Base-by-base conservation (phyloP, 2,329 filamentous ascomycete genomes). In the Ascochyta pisi region DNA sequence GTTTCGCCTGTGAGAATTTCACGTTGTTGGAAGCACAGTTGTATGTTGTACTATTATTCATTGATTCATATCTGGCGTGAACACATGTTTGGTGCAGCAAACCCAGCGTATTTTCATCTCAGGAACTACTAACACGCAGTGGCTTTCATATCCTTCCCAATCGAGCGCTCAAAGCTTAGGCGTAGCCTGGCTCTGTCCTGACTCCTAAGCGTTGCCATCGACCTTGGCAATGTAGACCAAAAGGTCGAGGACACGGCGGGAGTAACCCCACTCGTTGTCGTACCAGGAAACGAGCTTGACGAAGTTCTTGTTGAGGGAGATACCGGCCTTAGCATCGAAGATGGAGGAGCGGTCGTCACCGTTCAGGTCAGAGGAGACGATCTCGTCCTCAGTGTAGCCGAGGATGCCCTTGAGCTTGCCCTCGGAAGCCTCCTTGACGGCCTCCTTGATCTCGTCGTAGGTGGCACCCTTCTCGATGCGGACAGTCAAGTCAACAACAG, bases 181-280 rank as follows among this genome's bases (percentile, higher is more conserved):
- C 61, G 57, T 66, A 47, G 63, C 65, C 65, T 66, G 67, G 67
- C 66, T 74, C 72, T 60, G 69, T 74, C 69, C 71, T 73, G 66
- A 74, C 69, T 75, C 67, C 70, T 76, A 78, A 64, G 75, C 75
- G 62, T 76, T 76, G 57, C 75, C 74, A 59, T 78, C 76, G 56
- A 76, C 69, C 73, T 77, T 77, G 70, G 76, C 76, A 65, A 78
- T 77, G 73, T 77, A 77, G 62, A 73, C 74, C 54, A 82, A 62
- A 58, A 82, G 80, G 72, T 82, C 80, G 62, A 82, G 76, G 58
- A 82, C 80, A 79, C 80, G 95, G 84, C 93, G 93, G 81, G 91
- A 96, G 90, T 99, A 98, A 77, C 93, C 95, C 92, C 93, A 97
- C 88, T 98, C 94, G 86, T 98, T 98, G 86, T 96, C 92, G 83